These are phyloP conservation scores for Oryza coarctata DNA, from an alignment of 176 grass and related monocot species.

Conservation along the genomic window DNA sequence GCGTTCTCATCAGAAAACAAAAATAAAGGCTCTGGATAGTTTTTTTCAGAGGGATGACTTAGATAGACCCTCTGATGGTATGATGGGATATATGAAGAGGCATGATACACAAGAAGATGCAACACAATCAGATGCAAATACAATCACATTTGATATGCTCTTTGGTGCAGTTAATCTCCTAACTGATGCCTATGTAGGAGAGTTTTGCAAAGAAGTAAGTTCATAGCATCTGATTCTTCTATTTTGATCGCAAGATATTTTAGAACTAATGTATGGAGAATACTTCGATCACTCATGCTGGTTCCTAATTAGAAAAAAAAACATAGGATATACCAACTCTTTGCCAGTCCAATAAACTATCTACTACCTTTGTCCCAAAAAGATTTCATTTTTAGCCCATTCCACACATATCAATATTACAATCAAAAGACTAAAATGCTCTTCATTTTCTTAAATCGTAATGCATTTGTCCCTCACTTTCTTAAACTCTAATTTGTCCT, in stretches of 20 bases:
- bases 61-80: background rate
- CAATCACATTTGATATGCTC: slow-evolving; percentile 29
- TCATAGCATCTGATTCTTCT: slow-evolving; percentile 9
- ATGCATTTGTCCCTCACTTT: too few relatives aligned
- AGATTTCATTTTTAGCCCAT: too few relatives aligned
- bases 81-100: background rate
- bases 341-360: background rate
- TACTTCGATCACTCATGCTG: background rate
- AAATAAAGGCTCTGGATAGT: slow-evolving; percentile 27
- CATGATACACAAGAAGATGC: background rate
- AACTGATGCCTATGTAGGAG: slow-evolving; percentile 6
- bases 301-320: background rate
- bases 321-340: slow-evolving; percentile 1
- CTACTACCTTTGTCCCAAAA: too few relatives aligned
- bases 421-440: too few relatives aligned
- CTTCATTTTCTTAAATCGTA: too few relatives aligned
- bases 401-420: too few relatives aligned
- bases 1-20: slow-evolving; percentile 12
- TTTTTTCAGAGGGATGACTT: slow-evolving; percentile 31
- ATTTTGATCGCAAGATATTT: background rate
- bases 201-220: slow-evolving; percentile 42
- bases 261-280: background rate
- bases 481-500: too few relatives aligned
- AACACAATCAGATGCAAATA: background rate
- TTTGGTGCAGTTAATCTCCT: slow-evolving; percentile 24